Evolutionary conservation across 192 early-diverging fungal species (phyloP).

Genomic region (Entomortierella parvispora): DNA sequence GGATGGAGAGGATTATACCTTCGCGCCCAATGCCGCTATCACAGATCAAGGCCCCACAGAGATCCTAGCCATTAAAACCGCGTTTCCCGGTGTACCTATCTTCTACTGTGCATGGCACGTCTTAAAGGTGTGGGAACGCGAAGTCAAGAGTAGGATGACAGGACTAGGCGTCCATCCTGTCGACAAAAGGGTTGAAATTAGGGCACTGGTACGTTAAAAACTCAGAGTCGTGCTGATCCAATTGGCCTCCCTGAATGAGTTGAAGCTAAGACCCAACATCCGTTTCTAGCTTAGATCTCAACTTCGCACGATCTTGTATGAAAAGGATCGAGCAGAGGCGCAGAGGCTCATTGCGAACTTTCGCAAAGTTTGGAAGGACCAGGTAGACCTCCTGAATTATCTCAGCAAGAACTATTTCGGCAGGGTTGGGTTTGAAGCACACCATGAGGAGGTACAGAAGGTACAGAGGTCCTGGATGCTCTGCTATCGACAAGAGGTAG

Average conservation of each 20-base stretch:
- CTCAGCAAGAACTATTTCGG: slow-evolving; percentile 21
- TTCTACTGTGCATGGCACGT: slow-evolving; percentile 32
- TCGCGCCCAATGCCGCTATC: slow-evolving; percentile 1
- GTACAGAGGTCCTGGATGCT: slow-evolving; percentile 26
- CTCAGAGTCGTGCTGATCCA: no score
- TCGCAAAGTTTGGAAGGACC: neutral
- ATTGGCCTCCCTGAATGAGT: no score
- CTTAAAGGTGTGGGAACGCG: slow-evolving; percentile 9
- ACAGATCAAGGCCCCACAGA: slow-evolving; percentile 22
- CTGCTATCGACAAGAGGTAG: slow-evolving; percentile 8
- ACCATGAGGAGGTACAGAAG: no score
- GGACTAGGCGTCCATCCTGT: neutral
- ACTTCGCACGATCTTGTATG: slow-evolving; percentile 8
- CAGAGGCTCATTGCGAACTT: neutral
- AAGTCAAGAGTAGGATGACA: neutral
- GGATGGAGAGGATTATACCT: neutral
- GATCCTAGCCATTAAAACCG: slow-evolving; percentile 10
- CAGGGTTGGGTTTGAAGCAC: neutral
- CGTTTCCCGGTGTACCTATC: neutral
- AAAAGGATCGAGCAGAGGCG: neutral
- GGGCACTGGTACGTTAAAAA: no score
- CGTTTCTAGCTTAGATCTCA: neutral
- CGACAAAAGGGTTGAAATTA: neutral
- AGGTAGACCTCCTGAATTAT: neutral
- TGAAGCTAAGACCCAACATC: no score